Conservation (phyloP, 257 asterid species). For the Solanum corneliomulleri region DNA sequence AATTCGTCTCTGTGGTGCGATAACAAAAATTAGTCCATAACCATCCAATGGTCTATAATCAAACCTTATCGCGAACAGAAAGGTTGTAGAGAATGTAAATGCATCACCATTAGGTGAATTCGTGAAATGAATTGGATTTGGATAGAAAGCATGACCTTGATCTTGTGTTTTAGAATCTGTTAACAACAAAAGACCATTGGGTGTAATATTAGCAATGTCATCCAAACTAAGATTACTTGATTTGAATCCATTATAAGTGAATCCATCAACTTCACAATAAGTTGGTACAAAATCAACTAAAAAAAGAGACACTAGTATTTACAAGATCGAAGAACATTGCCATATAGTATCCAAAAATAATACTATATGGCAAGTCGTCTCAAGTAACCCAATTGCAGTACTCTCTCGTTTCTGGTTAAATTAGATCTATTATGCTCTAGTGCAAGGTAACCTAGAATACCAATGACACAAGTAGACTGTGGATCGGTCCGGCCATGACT, state of each 20-base stretch:
- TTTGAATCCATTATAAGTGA: slow-evolving; percentile 41
- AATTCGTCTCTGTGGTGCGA: slow-evolving; percentile 37
- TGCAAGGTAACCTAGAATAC: too few species aligned
- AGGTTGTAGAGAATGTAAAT: slow-evolving; percentile 46
- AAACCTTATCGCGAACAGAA: slow-evolving; percentile 42
- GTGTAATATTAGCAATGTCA: slow-evolving; percentile 32
- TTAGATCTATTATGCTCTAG: too few species aligned
- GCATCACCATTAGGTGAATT: slow-evolving; percentile 14
- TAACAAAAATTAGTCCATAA: slow-evolving; percentile 46
- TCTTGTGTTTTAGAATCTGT: slow-evolving; percentile 27
- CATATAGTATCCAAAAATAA: not conserved
- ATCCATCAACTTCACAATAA: slow-evolving; percentile 5
- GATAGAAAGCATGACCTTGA: slow-evolving; percentile 45
- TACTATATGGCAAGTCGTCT: too few species aligned
- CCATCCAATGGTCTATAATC: slow-evolving; percentile 27
- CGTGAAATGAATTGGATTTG: slow-evolving; percentile 33
- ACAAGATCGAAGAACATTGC: slow-evolving; percentile 17
- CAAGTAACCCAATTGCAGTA: not conserved
- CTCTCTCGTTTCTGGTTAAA: too few species aligned
- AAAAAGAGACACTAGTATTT: not conserved
- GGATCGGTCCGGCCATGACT: too few species aligned
- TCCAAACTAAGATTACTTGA: slow-evolving; percentile 33
- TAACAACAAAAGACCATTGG: slow-evolving; percentile 33
- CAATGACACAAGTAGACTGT: too few species aligned
- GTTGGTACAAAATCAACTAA: not conserved